Evolutionary conservation across 1,284 basidiomycete species (phyloP), one percentile per base, ranked within the genome.

Genomic region (Sanghuangporus weigelae): DNA sequence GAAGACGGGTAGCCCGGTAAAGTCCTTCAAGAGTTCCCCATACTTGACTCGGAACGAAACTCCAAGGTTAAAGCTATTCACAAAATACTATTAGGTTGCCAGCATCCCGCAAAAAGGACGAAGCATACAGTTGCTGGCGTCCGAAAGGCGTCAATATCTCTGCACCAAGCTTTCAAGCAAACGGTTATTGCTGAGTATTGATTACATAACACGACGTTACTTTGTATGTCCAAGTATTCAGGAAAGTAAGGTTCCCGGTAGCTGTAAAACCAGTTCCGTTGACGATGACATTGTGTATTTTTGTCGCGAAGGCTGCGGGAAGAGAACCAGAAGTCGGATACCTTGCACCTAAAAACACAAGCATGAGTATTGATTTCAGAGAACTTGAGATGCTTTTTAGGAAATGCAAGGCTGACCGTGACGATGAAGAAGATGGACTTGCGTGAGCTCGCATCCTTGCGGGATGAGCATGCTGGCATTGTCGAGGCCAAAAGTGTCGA

Each of bases 91-190:
- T 35, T 36, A 57, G 49, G 19, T 46, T 23, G 19, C 26, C n/a
- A 11, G 7, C 8, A 46, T 51, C 4, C n/a, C n/a, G 42, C 3
- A 12, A 54, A 62, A 50, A 19, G 31, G 7, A 40, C 48, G 10
- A 14, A 8, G 70, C 77, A 64, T 65, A 83, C 79, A 84, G 68
- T 66, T 86, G 79, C 63, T 82, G 75, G 7, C 84, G 77, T 6
- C 83, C 83, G 62, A 84, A 82, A 0, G 85, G 85, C 7, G 81
- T 84, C 62, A 88, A 72, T 35, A 85, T 72, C 69, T 86, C 85
- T 1, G 78, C 81, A 7, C 83, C 83, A 19, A 84, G 77, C 66
- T 80, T 81, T 68, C 79, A 7, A 26, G 6, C 21, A 53, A 35
- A 35, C 2, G 31, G 11, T 35, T 31, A 7, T 26, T 31, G 10